A percentile compares a stretch with the other conserved stretches of the same genome.
phyloP scores from a whole-genome alignment of 2,329 filamentous ascomycete species.

The Penicillium digitatum region DNA sequence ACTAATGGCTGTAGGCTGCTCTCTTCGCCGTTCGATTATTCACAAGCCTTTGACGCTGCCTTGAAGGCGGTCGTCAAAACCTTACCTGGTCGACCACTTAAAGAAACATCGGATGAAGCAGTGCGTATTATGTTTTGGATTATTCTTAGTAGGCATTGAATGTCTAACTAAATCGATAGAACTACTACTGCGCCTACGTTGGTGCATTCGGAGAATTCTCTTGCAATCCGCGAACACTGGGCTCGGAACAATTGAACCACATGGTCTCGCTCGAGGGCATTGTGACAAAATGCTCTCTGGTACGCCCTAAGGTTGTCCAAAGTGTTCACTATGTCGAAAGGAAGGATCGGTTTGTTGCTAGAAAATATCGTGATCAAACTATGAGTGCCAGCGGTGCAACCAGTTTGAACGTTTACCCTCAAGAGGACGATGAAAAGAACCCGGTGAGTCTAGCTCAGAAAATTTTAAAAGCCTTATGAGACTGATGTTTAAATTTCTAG shows the following conservation, averaged over 20 bases:
- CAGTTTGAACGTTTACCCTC: constrained; percentile 88
- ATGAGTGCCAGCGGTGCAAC: constrained; percentile 86
- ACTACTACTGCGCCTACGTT: constrained; percentile 93
- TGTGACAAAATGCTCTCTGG: constrained; percentile 91
- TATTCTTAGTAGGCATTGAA: not conserved
- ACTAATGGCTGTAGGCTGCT: constrained; percentile 55
- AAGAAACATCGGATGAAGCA: constrained; percentile 72
- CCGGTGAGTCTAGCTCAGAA: constrained; percentile 47
- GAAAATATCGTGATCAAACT: constrained; percentile 92
- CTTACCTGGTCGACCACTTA: constrained; percentile 68
- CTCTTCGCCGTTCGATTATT: constrained; percentile 81
- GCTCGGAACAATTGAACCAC: constrained; percentile 83
- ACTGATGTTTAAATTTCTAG: constrained; percentile 27
- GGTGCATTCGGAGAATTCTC: constrained; percentile 93
- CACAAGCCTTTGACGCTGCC: constrained; percentile 81
- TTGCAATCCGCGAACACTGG: constrained; percentile 89
- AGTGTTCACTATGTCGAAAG: constrained; percentile 94
- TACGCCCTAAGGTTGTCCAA: constrained; percentile 94
- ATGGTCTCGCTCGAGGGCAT: constrained; percentile 98
- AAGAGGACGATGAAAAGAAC: constrained; percentile 89
- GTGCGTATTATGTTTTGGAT: constrained; percentile 38
- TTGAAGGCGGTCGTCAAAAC: constrained; percentile 84
- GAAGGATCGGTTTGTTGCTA: constrained; percentile 79
- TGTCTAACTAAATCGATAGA: constrained; percentile 22
- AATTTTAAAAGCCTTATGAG: not conserved